A percentile compares a stretch with the other conserved stretches of the same genome.
Evolutionary conservation across 108 stramenopile species (phyloP).

Genomic region (Craspedostauros australis): DNA sequence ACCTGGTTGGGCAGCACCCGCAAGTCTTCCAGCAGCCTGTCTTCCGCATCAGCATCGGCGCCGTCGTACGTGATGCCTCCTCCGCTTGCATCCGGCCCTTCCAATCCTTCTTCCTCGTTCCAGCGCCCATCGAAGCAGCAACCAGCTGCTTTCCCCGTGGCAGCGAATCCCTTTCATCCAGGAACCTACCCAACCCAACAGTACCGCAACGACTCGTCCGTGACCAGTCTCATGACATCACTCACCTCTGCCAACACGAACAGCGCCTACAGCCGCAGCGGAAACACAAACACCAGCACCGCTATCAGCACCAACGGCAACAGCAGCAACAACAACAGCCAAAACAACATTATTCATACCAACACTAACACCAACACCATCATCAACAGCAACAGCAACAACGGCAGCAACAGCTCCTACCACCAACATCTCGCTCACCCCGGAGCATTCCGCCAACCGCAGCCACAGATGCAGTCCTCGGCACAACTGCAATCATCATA

Average conservation of each 20-base stretch:
- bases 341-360: not conserved
- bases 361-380: not conserved
- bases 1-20: too few relatives aligned
- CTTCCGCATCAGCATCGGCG: too few relatives aligned
- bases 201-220: not conserved
- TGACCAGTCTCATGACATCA: not conserved
- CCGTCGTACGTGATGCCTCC: not conserved
- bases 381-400: not conserved
- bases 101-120: not conserved
- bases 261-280: not conserved
- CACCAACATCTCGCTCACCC: not conserved
- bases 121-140: not conserved
- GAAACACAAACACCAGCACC: not conserved
- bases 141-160: too few relatives aligned
- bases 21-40: too few relatives aligned
- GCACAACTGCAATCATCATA: too few relatives aligned
- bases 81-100: not conserved
- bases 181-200: not conserved
- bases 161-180: too few relatives aligned
- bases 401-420: too few relatives aligned
- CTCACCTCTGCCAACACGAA: constrained; percentile 3
- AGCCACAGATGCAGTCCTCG: too few relatives aligned
- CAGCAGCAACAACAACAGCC: not conserved
- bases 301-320: constrained; percentile 22
- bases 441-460: too few relatives aligned